These are phyloP conservation scores for Acanthochlamys bracteata DNA, from an alignment of 106 monocot genomes.

Conservation along the genomic window DNA sequence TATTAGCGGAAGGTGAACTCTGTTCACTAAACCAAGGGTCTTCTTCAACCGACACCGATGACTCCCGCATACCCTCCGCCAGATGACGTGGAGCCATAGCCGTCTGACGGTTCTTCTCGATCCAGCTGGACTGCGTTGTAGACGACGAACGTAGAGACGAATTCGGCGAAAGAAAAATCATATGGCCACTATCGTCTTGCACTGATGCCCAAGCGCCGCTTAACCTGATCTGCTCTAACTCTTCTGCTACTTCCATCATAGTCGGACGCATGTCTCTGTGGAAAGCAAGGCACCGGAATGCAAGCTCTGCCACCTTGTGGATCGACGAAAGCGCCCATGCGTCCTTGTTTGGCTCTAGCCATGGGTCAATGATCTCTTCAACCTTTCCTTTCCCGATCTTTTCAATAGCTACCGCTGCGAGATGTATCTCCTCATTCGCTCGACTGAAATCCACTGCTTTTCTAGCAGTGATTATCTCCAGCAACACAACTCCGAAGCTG, in stretches of 20 bases:
- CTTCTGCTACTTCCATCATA: slow-evolving; percentile 67
- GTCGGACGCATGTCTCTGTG: slow-evolving; percentile 75
- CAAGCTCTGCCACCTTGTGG: slow-evolving; percentile 73
- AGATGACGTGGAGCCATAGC: not conserved
- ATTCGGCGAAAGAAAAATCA: too few species aligned
- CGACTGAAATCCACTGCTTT: slow-evolving; percentile 67
- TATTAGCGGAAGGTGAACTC: slow-evolving; percentile 50
- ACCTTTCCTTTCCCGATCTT: slow-evolving; percentile 52
- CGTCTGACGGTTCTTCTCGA: slow-evolving; percentile 20
- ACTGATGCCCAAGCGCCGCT: slow-evolving; percentile 25
- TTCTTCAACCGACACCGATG: slow-evolving; percentile 67
- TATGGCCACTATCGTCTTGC: slow-evolving; percentile 16
- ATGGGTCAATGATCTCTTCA: slow-evolving; percentile 61
- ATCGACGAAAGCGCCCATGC: slow-evolving; percentile 60
- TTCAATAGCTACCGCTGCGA: slow-evolving; percentile 53
- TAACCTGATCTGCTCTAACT: slow-evolving; percentile 64
- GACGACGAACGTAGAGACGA: too few species aligned
- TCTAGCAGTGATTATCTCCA: slow-evolving; percentile 62
- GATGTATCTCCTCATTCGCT: slow-evolving; percentile 40
- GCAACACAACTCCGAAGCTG: slow-evolving; percentile 74
- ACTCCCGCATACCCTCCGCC: slow-evolving; percentile 20
- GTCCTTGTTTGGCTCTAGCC: slow-evolving; percentile 34
- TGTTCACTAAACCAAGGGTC: slow-evolving; percentile 55
- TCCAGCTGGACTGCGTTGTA: slow-evolving; percentile 3
- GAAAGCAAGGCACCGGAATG: slow-evolving; percentile 70